Evolutionary conservation across 345 rosid genomes (phyloP).

Genomic region (Gossypium turneri): DNA sequence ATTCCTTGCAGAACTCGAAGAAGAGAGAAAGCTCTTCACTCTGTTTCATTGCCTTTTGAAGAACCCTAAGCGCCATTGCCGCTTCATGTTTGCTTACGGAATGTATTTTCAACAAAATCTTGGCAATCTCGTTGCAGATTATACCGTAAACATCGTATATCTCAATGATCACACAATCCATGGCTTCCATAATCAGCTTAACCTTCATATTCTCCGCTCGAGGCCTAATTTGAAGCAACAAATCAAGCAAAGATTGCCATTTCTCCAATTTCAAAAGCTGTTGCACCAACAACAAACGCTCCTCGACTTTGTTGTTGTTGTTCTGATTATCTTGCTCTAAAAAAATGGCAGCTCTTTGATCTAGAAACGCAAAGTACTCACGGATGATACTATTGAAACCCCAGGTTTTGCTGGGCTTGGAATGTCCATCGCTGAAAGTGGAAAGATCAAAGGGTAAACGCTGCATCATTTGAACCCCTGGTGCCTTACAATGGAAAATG

Average conservation of each 20-base stretch:
- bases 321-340: background rate
- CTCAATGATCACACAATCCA: slow-evolving; percentile 67
- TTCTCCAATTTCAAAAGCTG: slow-evolving; percentile 45
- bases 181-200: slow-evolving; percentile 56
- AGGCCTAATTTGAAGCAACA: slow-evolving; percentile 63
- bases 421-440: slow-evolving; percentile 42
- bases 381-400: slow-evolving; percentile 58
- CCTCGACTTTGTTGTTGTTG: background rate
- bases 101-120: slow-evolving; percentile 36
- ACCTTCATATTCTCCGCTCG: slow-evolving; percentile 38
- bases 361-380: slow-evolving; percentile 63
- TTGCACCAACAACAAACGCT: slow-evolving; percentile 28
- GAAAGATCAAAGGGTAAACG: slow-evolving; percentile 74
- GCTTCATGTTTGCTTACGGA: slow-evolving; percentile 41
- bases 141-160: slow-evolving; percentile 50
- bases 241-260: slow-evolving; percentile 50
- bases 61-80: slow-evolving; percentile 40
- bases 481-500: slow-evolving; percentile 56
- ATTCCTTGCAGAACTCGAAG: slow-evolving; percentile 45
- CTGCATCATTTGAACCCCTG: slow-evolving; percentile 40
- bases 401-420: slow-evolving; percentile 28
- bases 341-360: slow-evolving; percentile 41
- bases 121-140: slow-evolving; percentile 50
- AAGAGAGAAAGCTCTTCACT: slow-evolving; percentile 38
- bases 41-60: slow-evolving; percentile 50